phyloP scores from a whole-genome alignment of 768 basidiomycete species.

The Trametes cingulata region DNA sequence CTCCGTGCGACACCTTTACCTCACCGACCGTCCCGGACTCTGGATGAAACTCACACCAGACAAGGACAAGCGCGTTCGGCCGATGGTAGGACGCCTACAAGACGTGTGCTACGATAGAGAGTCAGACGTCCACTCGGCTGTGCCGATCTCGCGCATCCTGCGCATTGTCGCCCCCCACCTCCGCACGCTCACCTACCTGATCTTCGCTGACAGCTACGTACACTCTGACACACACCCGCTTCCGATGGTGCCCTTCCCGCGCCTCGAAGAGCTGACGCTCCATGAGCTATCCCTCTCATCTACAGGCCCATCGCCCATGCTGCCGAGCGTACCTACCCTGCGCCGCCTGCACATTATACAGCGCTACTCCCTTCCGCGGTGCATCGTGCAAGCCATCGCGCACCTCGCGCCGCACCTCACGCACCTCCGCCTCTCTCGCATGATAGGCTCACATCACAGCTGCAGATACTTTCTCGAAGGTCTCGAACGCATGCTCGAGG shows the following conservation, averaged over 20 bases:
- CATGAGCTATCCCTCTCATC: neutral
- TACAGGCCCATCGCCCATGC: neutral
- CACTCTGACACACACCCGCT: neutral
- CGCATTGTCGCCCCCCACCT: neutral
- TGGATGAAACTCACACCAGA: neutral
- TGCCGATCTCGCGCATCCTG: neutral
- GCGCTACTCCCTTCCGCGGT: neutral
- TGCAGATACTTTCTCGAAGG: neutral
- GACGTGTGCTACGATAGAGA: too few species aligned
- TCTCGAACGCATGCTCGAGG: neutral
- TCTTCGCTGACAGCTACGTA: constrained; percentile 6
- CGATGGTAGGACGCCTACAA: too few species aligned
- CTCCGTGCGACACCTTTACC: neutral
- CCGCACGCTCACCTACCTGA: neutral
- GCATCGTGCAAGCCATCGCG: neutral
- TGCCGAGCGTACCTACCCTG: neutral
- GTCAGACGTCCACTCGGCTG: neutral
- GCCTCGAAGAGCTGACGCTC: neutral
- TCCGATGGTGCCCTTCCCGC: neutral
- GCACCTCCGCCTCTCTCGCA: neutral
- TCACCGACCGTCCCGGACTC: constrained; percentile 1
- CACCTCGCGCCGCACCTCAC: neutral
- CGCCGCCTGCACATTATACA: neutral
- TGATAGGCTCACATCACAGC: neutral
- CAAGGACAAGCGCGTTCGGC: too few species aligned